Evolutionary conservation across 805 yeast species (phyloP).

Genomic region (Zygosaccharomyces pseudorouxii): DNA sequence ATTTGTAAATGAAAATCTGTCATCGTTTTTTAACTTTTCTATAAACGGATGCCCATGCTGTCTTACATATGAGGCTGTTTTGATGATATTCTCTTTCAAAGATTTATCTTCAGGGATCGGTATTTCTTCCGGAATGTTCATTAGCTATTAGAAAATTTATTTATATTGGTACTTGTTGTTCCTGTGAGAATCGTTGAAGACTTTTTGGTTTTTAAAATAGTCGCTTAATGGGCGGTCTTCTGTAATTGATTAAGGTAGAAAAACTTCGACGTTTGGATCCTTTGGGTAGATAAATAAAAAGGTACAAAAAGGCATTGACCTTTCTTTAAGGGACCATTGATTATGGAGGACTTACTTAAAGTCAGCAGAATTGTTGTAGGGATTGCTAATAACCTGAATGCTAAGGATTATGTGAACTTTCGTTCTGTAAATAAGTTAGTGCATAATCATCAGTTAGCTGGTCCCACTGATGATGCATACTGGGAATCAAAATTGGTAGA

Average conservation of each 20-base stretch:
- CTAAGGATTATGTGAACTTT: constrained; percentile 27
- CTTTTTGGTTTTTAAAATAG: not conserved
- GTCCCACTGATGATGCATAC: constrained; percentile 15
- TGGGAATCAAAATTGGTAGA: constrained; percentile 20
- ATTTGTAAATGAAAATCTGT: constrained; percentile 61
- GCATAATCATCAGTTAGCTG: constrained; percentile 17
- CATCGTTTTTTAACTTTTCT: constrained; percentile 48
- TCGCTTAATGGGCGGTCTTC: not conserved
- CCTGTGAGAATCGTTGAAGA: not conserved
- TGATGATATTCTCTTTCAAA: constrained; percentile 51
- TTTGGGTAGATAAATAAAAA: not conserved
- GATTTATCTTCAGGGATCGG: constrained; percentile 28
- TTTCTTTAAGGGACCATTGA: not conserved
- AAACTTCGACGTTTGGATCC: not conserved
- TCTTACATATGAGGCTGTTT: constrained; percentile 65
- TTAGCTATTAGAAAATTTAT: not conserved
- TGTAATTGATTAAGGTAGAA: not conserved
- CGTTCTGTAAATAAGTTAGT: constrained; percentile 22
- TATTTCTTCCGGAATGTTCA: not conserved
- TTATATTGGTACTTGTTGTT: not conserved
- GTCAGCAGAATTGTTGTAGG: constrained; percentile 23
- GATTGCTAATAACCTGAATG: constrained; percentile 23
- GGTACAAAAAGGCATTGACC: constrained; percentile 1
- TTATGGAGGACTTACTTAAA: constrained; percentile 26
- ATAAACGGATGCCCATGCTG: constrained; percentile 69